phyloP scores from a whole-genome alignment of 106 monocot species.

The Apostasia ramifera region DNA sequence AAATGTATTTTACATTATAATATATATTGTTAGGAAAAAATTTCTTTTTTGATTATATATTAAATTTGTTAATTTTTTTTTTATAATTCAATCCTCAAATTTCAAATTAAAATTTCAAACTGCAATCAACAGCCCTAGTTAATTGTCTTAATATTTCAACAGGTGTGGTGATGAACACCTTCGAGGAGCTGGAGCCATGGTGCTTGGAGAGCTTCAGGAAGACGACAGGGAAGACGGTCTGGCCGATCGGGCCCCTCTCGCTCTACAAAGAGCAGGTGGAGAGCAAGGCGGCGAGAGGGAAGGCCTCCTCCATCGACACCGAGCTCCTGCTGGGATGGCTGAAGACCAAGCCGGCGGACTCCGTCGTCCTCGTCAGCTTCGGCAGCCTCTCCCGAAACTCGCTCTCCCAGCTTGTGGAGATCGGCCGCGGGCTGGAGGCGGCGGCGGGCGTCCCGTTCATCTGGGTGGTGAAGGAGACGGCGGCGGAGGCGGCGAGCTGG shows the following conservation, averaged over 20 bases:
- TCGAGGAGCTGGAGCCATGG: constrained; percentile 14
- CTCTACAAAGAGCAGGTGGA: background rate
- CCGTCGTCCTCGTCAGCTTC: background rate
- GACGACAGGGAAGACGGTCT: constrained; percentile 9
- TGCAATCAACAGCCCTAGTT: too few species aligned
- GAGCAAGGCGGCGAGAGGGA: background rate
- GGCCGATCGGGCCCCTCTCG: background rate
- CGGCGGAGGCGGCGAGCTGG: background rate
- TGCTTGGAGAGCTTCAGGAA: constrained; percentile 5
- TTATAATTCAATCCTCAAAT: too few species aligned
- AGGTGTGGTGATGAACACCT: constrained; percentile 28
- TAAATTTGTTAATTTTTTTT: too few species aligned
- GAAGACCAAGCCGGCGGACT: background rate
- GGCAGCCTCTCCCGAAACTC: background rate
- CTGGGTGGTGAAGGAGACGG: background rate
- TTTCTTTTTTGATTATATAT: too few species aligned
- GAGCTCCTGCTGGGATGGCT: background rate
- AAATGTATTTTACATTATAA: too few species aligned
- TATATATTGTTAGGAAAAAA: too few species aligned
- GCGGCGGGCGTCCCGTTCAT: background rate
- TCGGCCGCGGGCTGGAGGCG: background rate
- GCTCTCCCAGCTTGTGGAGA: background rate
- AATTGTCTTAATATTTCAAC: too few species aligned
- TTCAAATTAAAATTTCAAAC: too few species aligned
- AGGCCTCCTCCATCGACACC: constrained; percentile 4